Conservation (phyloP, 1,284 basidiomycete species). For the Schizophyllum amplum region DNA sequence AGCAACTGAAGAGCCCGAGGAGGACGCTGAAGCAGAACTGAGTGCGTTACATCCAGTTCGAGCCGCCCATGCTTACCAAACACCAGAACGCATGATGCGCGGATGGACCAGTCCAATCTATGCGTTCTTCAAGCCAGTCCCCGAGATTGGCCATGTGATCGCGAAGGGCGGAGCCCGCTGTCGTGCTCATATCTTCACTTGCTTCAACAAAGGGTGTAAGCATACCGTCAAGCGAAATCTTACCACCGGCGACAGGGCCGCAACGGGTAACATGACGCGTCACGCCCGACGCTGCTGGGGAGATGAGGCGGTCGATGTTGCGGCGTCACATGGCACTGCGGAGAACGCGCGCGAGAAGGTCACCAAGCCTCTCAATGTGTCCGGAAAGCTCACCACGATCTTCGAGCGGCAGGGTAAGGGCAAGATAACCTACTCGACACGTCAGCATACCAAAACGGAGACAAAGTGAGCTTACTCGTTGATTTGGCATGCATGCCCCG, state of each 20-base stretch:
- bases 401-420: slow-evolving; percentile 18
- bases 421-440: slow-evolving; percentile 18
- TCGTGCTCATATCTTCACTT: slow-evolving; percentile 25
- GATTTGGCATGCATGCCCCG: background rate
- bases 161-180: slow-evolving; percentile 7
- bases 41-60: background rate
- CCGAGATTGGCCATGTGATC: slow-evolving; percentile 13
- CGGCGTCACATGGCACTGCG: slow-evolving; percentile 11
- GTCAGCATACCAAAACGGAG: slow-evolving; percentile 16
- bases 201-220: slow-evolving; percentile 20
- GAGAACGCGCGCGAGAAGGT: slow-evolving; percentile 11
- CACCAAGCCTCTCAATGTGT: slow-evolving; percentile 2
- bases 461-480: slow-evolving; percentile 8
- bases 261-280: slow-evolving; percentile 24
- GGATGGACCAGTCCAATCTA: slow-evolving; percentile 22
- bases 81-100: slow-evolving; percentile 13
- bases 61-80: background rate
- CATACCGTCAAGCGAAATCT: slow-evolving; percentile 19
- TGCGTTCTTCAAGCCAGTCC: slow-evolving; percentile 20
- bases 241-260: slow-evolving; percentile 20
- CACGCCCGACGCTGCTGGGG: slow-evolving; percentile 30
- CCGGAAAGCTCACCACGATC: slow-evolving; percentile 17
- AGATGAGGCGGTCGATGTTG: slow-evolving; percentile 19
- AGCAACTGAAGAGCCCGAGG: background rate
- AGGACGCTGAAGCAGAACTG: background rate